These are phyloP conservation scores for Puccinellia tenuiflora DNA, from an alignment of 176 grass and related monocot species.

Conservation along the genomic window DNA sequence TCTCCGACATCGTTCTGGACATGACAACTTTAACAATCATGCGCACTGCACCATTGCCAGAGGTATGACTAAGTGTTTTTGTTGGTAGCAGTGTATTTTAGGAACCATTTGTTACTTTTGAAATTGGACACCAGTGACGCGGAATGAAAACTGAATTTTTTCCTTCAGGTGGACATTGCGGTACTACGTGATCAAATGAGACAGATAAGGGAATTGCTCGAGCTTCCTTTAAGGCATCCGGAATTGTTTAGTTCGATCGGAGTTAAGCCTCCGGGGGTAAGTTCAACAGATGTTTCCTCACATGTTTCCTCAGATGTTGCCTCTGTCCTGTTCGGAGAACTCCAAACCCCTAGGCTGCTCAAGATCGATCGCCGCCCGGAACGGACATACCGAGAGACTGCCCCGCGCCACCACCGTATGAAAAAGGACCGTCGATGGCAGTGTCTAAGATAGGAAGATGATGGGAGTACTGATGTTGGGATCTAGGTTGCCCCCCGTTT, in stretches of 20 bases:
- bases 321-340: background rate
- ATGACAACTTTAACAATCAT: constrained; percentile 93
- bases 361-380: background rate
- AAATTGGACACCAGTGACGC: background rate
- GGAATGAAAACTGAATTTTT: background rate
- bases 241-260: background rate
- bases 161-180: constrained; percentile 70
- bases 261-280: background rate
- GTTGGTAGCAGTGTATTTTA: background rate
- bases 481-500: background rate
- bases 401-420: background rate
- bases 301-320: background rate
- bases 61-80: constrained; percentile 37
- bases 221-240: background rate
- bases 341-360: background rate
- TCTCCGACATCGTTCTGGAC: too few species aligned
- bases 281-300: background rate
- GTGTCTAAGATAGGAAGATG: background rate
- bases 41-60: constrained; percentile 68
- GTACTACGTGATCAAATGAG: constrained; percentile 13
- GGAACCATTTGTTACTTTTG: background rate
- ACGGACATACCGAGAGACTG: background rate
- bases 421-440: background rate
- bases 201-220: background rate
- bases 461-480: background rate